A percentile compares a stretch with the other conserved stretches of the same genome.
These are phyloP conservation scores for Reticulascus tulasneorum DNA, from an alignment of 2,329 filamentous ascomycete species.

Conservation along the genomic window DNA sequence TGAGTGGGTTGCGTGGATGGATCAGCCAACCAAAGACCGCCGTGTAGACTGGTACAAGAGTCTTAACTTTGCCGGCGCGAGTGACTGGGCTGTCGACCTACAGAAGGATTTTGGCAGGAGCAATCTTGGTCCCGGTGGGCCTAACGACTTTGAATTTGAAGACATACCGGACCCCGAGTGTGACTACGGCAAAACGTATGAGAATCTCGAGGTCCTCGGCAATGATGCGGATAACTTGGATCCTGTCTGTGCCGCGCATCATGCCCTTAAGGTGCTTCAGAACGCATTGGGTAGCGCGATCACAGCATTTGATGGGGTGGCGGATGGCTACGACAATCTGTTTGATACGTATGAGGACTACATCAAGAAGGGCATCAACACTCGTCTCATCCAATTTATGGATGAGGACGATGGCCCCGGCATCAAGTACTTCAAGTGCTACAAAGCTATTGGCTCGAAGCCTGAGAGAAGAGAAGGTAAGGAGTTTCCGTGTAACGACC, in stretches of 20 bases:
- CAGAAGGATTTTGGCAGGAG: too few relatives aligned
- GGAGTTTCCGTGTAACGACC: too few relatives aligned
- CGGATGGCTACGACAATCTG: constrained; percentile 14
- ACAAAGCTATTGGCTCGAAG: too few relatives aligned
- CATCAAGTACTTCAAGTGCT: constrained; percentile 15
- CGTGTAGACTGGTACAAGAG: constrained; percentile 17
- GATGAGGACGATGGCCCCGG: too few relatives aligned
- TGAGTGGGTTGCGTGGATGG: constrained; percentile 29
- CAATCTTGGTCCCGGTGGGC: too few relatives aligned
- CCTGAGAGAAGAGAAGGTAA: too few relatives aligned
- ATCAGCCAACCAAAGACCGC: constrained; percentile 17
- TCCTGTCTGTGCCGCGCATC: too few relatives aligned
- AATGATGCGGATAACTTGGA: too few relatives aligned
- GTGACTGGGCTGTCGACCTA: constrained; percentile 33
- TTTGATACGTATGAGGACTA: constrained; percentile 7
- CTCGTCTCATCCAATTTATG: constrained; percentile 11
- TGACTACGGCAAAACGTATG: neutral
- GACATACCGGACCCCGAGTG: neutral
- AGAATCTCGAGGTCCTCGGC: too few relatives aligned
- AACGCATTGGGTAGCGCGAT: neutral
- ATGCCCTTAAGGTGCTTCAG: neutral
- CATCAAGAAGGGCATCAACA: constrained; percentile 5
- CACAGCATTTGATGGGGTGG: constrained; percentile 1
- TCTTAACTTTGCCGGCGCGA: constrained; percentile 23
- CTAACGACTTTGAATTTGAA: neutral